These are phyloP conservation scores for Leccinum arenicola DNA, from an alignment of 768 basidiomycete species.

Conservation along the genomic window DNA sequence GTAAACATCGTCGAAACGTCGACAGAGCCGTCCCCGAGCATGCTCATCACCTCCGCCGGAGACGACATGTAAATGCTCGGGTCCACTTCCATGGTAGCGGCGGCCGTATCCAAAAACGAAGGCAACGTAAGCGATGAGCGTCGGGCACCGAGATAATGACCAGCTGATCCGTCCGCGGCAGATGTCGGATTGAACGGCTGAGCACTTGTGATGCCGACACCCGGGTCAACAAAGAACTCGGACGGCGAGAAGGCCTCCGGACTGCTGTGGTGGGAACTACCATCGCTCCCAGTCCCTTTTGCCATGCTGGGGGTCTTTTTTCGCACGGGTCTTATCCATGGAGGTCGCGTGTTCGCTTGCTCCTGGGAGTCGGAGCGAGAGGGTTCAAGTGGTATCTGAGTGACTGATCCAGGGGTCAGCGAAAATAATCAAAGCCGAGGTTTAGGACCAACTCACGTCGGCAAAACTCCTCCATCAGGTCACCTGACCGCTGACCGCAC, in stretches of 20 bases:
- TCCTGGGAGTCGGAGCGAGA: slow-evolving; percentile 49
- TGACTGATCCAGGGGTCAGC: slow-evolving; percentile 45
- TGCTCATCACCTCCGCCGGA: slow-evolving; percentile 56
- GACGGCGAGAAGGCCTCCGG: slow-evolving; percentile 65
- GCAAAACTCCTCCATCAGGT: slow-evolving; percentile 95
- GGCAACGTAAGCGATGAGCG: slow-evolving; percentile 24
- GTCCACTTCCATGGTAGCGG: slow-evolving; percentile 46
- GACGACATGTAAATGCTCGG: slow-evolving; percentile 50
- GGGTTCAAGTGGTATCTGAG: slow-evolving; percentile 82
- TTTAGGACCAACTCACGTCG: slow-evolving; percentile 50
- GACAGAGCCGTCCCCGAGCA: slow-evolving; percentile 48
- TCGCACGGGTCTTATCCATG: slow-evolving; percentile 88
- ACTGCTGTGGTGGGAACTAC: slow-evolving; percentile 46
- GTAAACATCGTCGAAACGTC: slow-evolving; percentile 34
- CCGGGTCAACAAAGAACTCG: slow-evolving; percentile 59
- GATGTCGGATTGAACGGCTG: slow-evolving; percentile 30
- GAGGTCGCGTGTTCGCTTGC: slow-evolving; percentile 55
- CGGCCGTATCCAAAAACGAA: slow-evolving; percentile 28
- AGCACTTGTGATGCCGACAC: slow-evolving; percentile 21
- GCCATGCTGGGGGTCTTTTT: slow-evolving; percentile 60
- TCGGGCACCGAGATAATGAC: slow-evolving; percentile 26
- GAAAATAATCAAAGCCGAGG: not conserved
- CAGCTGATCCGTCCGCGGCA: slow-evolving; percentile 8
- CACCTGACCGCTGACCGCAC: slow-evolving; percentile 86
- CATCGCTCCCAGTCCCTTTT: slow-evolving; percentile 45